phyloP scores from a whole-genome alignment of 176 grass and related monocot genomes.

The Ensete glaucum region DNA sequence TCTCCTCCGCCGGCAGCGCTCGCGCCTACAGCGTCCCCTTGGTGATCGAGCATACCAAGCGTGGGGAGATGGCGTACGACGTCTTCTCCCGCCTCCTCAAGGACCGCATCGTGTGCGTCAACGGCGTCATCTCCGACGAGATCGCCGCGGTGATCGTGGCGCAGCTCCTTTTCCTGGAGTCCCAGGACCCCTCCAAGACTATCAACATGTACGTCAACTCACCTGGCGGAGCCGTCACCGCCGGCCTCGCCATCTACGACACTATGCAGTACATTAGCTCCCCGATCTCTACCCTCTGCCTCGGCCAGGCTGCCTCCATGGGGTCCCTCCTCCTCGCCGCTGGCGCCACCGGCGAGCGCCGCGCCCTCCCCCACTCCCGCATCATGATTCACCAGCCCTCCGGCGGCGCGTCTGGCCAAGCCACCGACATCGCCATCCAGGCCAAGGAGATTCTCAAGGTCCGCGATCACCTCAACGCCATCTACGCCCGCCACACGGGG shows the following conservation, averaged over 20 bases:
- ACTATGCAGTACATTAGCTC: constrained; percentile 95
- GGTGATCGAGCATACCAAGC: constrained; percentile 89
- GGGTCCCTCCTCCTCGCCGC: constrained; percentile 84
- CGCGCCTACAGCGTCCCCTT: constrained; percentile 51
- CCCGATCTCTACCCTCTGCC: constrained; percentile 79
- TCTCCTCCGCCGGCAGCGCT: constrained; percentile 16
- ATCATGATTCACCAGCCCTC: constrained; percentile 98
- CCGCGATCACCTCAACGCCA: constrained; percentile 68
- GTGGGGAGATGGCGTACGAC: constrained; percentile 71
- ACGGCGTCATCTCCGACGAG: constrained; percentile 68
- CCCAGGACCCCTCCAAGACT: constrained; percentile 84
- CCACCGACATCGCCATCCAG: constrained; percentile 77
- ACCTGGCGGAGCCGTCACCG: constrained; percentile 60
- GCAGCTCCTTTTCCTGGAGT: constrained; percentile 95
- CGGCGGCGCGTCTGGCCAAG: constrained; percentile 59
- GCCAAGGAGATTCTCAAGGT: constrained; percentile 89
- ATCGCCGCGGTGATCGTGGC: constrained; percentile 71
- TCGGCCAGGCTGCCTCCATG: constrained; percentile 94
- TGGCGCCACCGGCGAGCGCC: constrained; percentile 65
- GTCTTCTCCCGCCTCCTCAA: constrained; percentile 90
- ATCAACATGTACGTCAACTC: constrained; percentile 92
- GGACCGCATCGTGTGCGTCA: constrained; percentile 80
- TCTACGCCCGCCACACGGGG: constrained; percentile 70
- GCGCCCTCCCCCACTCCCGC: constrained; percentile 78
- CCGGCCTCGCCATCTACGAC: constrained; percentile 89